These are phyloP conservation scores for Chenopodium quinoa DNA, from an alignment of 148 eudicot genomes.

Conservation along the genomic window DNA sequence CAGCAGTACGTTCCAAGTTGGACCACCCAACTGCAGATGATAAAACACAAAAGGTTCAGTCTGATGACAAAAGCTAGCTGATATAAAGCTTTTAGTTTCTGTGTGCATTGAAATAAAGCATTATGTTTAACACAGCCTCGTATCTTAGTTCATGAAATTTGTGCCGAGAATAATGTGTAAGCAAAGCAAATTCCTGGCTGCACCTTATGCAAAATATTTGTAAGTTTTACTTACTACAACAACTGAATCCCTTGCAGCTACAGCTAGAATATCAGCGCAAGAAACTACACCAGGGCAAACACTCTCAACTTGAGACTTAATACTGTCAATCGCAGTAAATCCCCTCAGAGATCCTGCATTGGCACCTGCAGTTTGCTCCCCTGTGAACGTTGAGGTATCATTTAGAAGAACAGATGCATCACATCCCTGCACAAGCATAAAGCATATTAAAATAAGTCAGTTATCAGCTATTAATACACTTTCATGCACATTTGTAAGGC, in stretches of 20 bases:
- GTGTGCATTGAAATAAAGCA: neutral
- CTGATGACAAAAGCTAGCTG: neutral
- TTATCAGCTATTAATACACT: neutral
- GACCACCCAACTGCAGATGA: slow-evolving; percentile 19
- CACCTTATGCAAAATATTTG: neutral
- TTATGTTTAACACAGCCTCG: neutral
- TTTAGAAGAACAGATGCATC: slow-evolving; percentile 39
- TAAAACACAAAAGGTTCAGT: neutral
- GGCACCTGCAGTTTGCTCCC: slow-evolving; percentile 39
- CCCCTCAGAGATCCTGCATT: slow-evolving; percentile 38
- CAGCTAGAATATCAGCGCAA: slow-evolving; percentile 41
- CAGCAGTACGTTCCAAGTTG: slow-evolving; percentile 22
- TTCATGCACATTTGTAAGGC: neutral
- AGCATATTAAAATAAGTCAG: neutral
- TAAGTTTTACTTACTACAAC: slow-evolving; percentile 33
- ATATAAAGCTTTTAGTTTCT: neutral
- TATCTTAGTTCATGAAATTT: no score
- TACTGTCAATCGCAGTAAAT: slow-evolving; percentile 28
- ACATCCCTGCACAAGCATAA: slow-evolving; percentile 34
- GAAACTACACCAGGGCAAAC: slow-evolving; percentile 41
- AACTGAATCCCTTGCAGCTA: slow-evolving; percentile 41
- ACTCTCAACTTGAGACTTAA: slow-evolving; percentile 35
- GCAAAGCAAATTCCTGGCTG: neutral
- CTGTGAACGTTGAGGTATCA: slow-evolving; percentile 31
- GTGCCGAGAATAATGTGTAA: neutral